Evolutionary conservation across 495 filamentous ascomycete species (phyloP), one percentile per base, ranked within the genome.

Genomic region (Hyaloscypha finlandica): DNA sequence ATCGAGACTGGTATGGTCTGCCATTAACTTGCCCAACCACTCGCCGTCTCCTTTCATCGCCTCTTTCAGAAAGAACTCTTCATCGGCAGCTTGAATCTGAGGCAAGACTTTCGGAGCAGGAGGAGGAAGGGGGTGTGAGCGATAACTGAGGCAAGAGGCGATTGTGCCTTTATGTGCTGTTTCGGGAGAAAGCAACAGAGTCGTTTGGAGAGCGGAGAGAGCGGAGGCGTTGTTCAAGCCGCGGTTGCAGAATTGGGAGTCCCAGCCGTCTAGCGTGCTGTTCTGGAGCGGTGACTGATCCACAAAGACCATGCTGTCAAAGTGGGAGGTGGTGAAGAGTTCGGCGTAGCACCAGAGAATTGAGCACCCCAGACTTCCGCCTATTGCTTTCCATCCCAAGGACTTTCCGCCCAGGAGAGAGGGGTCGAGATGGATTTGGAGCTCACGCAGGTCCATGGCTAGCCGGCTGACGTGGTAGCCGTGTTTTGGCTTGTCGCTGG

Each of bases 251-350:
- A 68, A 71, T 19, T 56, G 63, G 29, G 62, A 54, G 45, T 70
- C 73, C 77, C 76, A 80, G 39, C 67, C 64, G 29, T 65, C 61
- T 20, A 64, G 59, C 30, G 75, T 68, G 32, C 71, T 72, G 54
- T 83, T 78, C 69, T 83, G 81, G 8, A 82, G 70, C 20, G 81
- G 81, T 0, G 77, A 77, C 59, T 83, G 81, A 72, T 83, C 81
- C 8, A 81, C 80, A 54, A 83, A 80, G 2, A 82, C 69, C 25
- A 77, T 70, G 3, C 77, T 77, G 0, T 65, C 32, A 60, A 82
- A 77, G 11, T 70, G 71, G 3, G 16, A 1, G 52, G 65, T 67
- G 35, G 76, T 75, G 58, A 80, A 82, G 0, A 83, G 74, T 59
- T 80, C 76, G 6, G 77, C 65, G 61, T 81, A 80, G 0, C 74